These are phyloP conservation scores for Zymoseptoria crescenta DNA, from an alignment of 2,329 filamentous ascomycete genomes.

Conservation along the genomic window DNA sequence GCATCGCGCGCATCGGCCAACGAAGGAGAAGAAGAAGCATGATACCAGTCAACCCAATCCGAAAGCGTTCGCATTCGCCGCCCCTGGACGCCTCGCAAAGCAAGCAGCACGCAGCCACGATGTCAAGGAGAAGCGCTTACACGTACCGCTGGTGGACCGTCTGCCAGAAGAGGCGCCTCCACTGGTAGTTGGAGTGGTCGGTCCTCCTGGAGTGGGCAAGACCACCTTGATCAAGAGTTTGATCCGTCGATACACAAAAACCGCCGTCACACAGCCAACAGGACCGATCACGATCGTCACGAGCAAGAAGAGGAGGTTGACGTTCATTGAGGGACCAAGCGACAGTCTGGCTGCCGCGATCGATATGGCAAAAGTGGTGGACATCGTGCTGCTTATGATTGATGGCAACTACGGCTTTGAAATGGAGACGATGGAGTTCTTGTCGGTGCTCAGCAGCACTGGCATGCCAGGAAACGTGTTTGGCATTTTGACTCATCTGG, in stretches of 20 bases:
- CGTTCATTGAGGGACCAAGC: conserved; percentile 92
- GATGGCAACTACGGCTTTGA: conserved; percentile 98
- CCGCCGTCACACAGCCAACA: conserved; percentile 79
- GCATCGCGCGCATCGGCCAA: conserved; percentile 76
- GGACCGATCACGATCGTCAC: conserved; percentile 95
- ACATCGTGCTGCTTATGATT: conserved; percentile 96
- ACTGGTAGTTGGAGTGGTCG: conserved; percentile 86
- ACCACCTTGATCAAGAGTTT: conserved; percentile 92
- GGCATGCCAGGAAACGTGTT: conserved; percentile 99
- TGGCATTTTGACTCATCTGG: conserved; percentile 90
- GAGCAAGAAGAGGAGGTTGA: conserved; percentile 88
- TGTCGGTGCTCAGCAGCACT: conserved; percentile 85
- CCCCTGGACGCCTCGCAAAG: conserved; percentile 71
- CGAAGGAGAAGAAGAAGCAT: conserved; percentile 81
- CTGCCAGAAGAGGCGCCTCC: conserved; percentile 92
- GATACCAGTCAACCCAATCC: conserved; percentile 60
- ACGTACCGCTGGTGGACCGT: conserved; percentile 93
- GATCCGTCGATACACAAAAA: conserved; percentile 89
- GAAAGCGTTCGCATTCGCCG: conserved; percentile 81
- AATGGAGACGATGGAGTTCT: conserved; percentile 99
- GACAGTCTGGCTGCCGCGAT: conserved; percentile 94
- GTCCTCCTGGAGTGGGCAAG: conserved; percentile 88
- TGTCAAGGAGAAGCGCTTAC: conserved; percentile 90
- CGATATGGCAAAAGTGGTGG: conserved; percentile 91
- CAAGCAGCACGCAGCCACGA: conserved; percentile 66